Evolutionary conservation across 2,329 filamentous ascomycete genomes (phyloP).

Genomic region (Beauveria sp.): DNA sequence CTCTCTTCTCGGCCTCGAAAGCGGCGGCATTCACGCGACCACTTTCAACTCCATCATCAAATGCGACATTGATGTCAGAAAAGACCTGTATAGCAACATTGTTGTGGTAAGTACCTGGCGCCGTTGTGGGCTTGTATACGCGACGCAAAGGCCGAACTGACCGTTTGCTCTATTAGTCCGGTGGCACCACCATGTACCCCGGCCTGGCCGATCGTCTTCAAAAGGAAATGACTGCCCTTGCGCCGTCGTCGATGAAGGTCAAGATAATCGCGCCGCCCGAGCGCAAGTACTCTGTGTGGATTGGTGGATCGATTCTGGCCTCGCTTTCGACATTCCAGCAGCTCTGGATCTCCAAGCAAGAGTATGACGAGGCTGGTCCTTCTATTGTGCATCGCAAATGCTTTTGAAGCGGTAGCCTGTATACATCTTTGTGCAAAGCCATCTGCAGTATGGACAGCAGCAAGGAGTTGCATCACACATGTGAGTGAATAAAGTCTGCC

Average conservation of each 20-base stretch:
- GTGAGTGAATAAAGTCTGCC: neutral
- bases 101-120: constrained; percentile 75
- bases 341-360: constrained; percentile 99
- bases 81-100: constrained; percentile 99
- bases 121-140: too few species aligned
- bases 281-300: constrained; percentile 99
- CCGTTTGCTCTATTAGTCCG: constrained; percentile 56
- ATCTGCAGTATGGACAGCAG: neutral
- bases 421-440: neutral
- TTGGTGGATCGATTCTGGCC: constrained; percentile 99
- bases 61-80: constrained; percentile 99
- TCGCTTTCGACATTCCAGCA: constrained; percentile 99
- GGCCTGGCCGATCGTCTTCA: constrained; percentile 99
- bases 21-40: constrained; percentile 97
- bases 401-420: constrained; percentile 69
- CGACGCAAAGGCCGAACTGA: too few species aligned
- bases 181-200: constrained; percentile 99
- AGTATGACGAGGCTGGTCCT: constrained; percentile 99
- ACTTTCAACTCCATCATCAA: constrained; percentile 99
- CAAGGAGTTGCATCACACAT: neutral
- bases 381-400: constrained; percentile 99
- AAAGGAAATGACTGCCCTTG: constrained; percentile 99
- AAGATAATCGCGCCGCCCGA: constrained; percentile 99
- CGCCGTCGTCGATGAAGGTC: constrained; percentile 99
- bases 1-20: constrained; percentile 95